Evolutionary conservation across 202 grass and related monocot genomes (phyloP), one percentile per base, ranked within the genome.

Genomic region (Sporobolus alterniflorus): DNA sequence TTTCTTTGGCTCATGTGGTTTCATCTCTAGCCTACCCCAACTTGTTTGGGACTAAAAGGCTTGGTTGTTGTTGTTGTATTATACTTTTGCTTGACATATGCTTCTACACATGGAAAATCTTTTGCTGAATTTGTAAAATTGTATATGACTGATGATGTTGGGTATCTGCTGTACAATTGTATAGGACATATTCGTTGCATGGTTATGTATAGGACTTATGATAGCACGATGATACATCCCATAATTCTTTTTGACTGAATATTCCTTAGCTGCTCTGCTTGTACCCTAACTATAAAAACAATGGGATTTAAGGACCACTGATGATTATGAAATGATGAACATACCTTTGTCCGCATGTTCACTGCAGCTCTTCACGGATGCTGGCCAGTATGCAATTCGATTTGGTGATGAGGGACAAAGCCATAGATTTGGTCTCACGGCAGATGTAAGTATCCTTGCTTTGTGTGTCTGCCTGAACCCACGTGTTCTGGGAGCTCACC

Each of bases 341-440:
- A 25, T 71, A 40, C 21, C 1, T 22, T 82, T 74, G 68, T 8
- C 81, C 26, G 41, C 75, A 22, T 84, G 69, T 43, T 68, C 55
- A 50, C 51, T 86, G 48, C 90, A 98, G 96, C 93, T 98, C 31
- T 98, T 98, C 85, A 98, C 96, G 17, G 96, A 98, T 85, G 96
- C 96, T 69, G 96, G 96, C 57, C 96, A 98, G 69, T 98, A 98
- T 83, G 96, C 89, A 62, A 85, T 96, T 83, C 89, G 87, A 33
- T 98, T 98, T 90, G 96, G 96, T 16, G 87, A 89, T 69, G 76
- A 80, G 78, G 80, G 68, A 68, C 79, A 85, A 62, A 72, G 44
- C 66, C 42, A 62, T 61, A 77, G 49, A 73, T 34, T 83, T 92
- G 89, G 73, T 44, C 67, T 66, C 0, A 21, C 67, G 77, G 31